phyloP scores from a whole-genome alignment of 2,329 filamentous ascomycete species.

The Apiospora pterosperma region DNA sequence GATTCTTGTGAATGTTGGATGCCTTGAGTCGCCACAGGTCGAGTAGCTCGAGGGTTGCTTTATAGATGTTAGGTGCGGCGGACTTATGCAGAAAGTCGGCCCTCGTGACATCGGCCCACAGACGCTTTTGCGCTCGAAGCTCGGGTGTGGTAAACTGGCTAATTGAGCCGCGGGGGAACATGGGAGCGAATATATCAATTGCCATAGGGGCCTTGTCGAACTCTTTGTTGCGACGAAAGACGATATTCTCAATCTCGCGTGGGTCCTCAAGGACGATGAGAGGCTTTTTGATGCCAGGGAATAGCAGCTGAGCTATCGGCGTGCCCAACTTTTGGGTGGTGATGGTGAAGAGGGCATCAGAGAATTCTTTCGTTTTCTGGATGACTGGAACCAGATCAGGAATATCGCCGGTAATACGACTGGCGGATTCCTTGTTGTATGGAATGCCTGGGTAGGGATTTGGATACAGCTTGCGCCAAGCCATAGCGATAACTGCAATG shows the following conservation, averaged over 20 bases:
- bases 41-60: neutral
- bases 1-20: neutral
- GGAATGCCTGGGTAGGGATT: neutral
- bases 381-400: neutral
- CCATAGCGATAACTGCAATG: too few species aligned
- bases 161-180: conserved; percentile 7
- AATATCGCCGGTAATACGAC: neutral
- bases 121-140: conserved; percentile 12
- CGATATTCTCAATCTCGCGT: conserved; percentile 11
- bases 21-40: neutral
- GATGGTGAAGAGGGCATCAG: neutral
- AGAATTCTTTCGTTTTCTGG: neutral
- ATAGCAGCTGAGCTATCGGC: neutral
- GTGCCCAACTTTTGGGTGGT: neutral
- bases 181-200: neutral
- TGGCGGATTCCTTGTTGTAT: neutral
- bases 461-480: neutral
- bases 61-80: neutral
- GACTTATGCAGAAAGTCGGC: conserved; percentile 14
- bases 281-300: neutral
- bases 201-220: conserved; percentile 10
- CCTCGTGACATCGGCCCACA: conserved; percentile 14
- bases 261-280: conserved; percentile 9
- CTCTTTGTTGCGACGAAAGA: conserved; percentile 11
- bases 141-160: conserved; percentile 8